A percentile compares a stretch with the other conserved stretches of the same genome.
Evolutionary conservation across 495 filamentous ascomycete genomes (phyloP).

Genomic region (Oidiodendron maius): DNA sequence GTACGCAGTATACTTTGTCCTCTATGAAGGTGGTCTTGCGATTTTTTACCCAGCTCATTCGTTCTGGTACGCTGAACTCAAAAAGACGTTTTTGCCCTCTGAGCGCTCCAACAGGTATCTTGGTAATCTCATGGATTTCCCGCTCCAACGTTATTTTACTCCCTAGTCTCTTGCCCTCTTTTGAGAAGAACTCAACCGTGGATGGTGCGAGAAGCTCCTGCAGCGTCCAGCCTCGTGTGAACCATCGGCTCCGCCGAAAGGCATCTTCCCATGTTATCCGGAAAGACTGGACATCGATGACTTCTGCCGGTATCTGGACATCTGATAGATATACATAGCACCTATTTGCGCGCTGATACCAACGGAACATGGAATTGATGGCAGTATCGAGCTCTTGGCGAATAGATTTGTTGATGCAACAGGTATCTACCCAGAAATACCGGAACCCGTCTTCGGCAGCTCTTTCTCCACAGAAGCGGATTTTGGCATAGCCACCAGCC

Average conservation of each 20-base stretch:
- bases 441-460: background rate
- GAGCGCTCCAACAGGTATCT: background rate
- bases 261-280: background rate
- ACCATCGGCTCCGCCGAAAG: background rate
- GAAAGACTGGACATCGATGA: background rate
- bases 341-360: background rate
- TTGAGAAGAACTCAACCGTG: background rate
- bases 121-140: background rate
- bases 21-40: background rate
- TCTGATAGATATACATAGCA: slow-evolving; percentile 3
- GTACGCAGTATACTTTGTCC: background rate
- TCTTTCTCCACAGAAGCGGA: background rate
- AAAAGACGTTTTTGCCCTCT: background rate
- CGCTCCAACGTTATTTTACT: background rate
- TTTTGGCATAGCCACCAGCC: slow-evolving; percentile 11
- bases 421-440: slow-evolving; percentile 2
- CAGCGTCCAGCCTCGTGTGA: too few relatives aligned
- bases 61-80: background rate
- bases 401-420: background rate
- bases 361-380: background rate
- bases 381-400: background rate
- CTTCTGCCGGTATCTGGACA: background rate
- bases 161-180: background rate
- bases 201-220: background rate
- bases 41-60: background rate